A percentile compares a stretch with the other conserved stretches of the same genome.
These are phyloP conservation scores for Sugiyamaella sp. DNA, from an alignment of 1,139 yeast genomes.

Conservation along the genomic window DNA sequence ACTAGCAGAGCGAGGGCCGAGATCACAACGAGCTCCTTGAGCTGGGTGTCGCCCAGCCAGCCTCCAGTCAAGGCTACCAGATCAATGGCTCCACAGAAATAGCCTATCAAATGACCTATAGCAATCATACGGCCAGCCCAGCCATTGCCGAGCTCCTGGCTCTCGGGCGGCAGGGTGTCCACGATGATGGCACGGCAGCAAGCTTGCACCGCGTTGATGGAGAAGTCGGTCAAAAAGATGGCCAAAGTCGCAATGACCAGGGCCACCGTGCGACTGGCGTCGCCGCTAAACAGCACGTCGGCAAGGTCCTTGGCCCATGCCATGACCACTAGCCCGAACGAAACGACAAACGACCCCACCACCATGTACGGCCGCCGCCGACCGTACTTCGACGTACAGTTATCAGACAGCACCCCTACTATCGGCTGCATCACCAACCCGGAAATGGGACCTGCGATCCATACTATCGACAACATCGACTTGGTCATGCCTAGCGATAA, in stretches of 20 bases:
- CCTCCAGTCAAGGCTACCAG: slow-evolving; percentile 45
- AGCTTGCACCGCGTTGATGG: slow-evolving; percentile 61
- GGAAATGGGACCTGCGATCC: slow-evolving; percentile 66
- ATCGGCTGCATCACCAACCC: slow-evolving; percentile 64
- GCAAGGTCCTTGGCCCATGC: slow-evolving; percentile 52
- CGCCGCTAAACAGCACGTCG: slow-evolving; percentile 10
- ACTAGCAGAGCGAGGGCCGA: slow-evolving; percentile 49
- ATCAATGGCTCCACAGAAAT: slow-evolving; percentile 49
- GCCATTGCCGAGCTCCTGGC: slow-evolving; percentile 63
- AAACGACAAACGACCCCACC: slow-evolving; percentile 54
- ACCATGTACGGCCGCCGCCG: slow-evolving; percentile 58
- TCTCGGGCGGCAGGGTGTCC: slow-evolving; percentile 55
- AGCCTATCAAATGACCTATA: slow-evolving; percentile 57
- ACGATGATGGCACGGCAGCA: slow-evolving; percentile 62
- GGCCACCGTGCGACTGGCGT: slow-evolving; percentile 23
- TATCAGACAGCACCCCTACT: slow-evolving; percentile 58
- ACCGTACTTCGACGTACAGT: slow-evolving; percentile 50
- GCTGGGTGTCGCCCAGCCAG: slow-evolving; percentile 52
- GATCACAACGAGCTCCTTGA: slow-evolving; percentile 52
- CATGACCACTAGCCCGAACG: slow-evolving; percentile 48
- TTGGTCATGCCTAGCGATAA: slow-evolving; percentile 59
- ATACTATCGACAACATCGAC: slow-evolving; percentile 54
- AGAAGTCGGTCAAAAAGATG: slow-evolving; percentile 56
- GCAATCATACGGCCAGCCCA: slow-evolving; percentile 76
- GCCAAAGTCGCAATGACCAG: slow-evolving; percentile 54